Evolutionary conservation across 352 stramenopile genomes (phyloP).

Genomic region (Pythium rishiriense): DNA sequence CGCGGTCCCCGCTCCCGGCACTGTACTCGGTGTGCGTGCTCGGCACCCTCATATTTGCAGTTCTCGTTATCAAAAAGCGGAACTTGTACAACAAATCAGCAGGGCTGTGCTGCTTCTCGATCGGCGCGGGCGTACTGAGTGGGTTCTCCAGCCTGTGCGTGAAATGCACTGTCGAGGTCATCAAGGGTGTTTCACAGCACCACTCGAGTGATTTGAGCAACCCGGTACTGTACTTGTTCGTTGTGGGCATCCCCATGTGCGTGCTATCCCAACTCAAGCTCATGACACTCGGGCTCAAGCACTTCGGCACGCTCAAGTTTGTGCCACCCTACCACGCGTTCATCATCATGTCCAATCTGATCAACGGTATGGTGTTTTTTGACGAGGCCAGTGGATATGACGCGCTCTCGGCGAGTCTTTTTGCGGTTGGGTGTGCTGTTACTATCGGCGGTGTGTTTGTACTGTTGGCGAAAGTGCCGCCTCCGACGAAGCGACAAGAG

Average conservation of each 20-base stretch:
- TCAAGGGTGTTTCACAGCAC: slow-evolving; percentile 28
- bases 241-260: slow-evolving; percentile 29
- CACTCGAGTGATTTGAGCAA: slow-evolving; percentile 29
- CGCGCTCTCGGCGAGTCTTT: slow-evolving; percentile 25
- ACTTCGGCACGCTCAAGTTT: slow-evolving; percentile 50
- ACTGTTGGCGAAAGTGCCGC: slow-evolving; percentile 33
- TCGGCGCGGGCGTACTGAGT: slow-evolving; percentile 35
- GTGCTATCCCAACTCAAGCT: slow-evolving; percentile 39
- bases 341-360: slow-evolving; percentile 46
- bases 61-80: slow-evolving; percentile 20
- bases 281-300: slow-evolving; percentile 34
- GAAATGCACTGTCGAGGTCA: slow-evolving; percentile 39
- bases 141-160: slow-evolving; percentile 42
- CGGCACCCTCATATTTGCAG: slow-evolving; percentile 14
- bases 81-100: slow-evolving; percentile 12
- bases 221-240: slow-evolving; percentile 29
- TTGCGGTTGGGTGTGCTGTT: slow-evolving; percentile 31
- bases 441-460: slow-evolving; percentile 37
- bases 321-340: slow-evolving; percentile 47
- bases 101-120: slow-evolving; percentile 33
- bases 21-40: slow-evolving; percentile 32
- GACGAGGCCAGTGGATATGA: slow-evolving; percentile 35
- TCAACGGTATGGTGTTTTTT: slow-evolving; percentile 45
- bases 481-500: not conserved
- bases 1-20: slow-evolving; percentile 26